These are phyloP conservation scores for Emmonsiellopsis sp. DNA, from an alignment of 2,329 filamentous ascomycete genomes.

Conservation along the genomic window DNA sequence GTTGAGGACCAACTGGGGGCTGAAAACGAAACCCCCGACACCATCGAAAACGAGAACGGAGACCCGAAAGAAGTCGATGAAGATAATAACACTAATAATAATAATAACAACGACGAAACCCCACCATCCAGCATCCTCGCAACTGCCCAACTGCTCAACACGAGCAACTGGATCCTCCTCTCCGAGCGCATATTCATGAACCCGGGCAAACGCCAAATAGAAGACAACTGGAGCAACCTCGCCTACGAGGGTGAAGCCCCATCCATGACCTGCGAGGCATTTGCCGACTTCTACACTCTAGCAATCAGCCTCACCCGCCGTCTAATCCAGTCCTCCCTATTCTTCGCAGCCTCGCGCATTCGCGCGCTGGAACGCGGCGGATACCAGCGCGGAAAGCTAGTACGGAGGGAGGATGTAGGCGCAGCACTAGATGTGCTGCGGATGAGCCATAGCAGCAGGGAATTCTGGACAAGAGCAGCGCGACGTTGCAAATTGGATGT, in stretches of 20 bases:
- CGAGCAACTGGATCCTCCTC: constrained; percentile 54
- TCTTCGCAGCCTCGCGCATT: constrained; percentile 61
- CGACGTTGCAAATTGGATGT: constrained; percentile 47
- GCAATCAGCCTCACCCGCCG: constrained; percentile 59
- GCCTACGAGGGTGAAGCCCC: constrained; percentile 49
- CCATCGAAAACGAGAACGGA: not conserved
- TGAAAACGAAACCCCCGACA: not conserved
- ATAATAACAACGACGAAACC: not conserved
- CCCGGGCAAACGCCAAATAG: constrained; percentile 41
- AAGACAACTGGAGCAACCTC: constrained; percentile 59
- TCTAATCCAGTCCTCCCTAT: constrained; percentile 60
- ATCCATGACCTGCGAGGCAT: constrained; percentile 62
- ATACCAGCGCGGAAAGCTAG: constrained; percentile 22
- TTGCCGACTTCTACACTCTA: constrained; percentile 67
- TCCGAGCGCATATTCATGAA: constrained; percentile 71
- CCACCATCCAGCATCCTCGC: constrained; percentile 29
- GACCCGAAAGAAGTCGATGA: too few relatives aligned
- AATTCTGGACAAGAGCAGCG: constrained; percentile 46
- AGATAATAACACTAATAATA: too few relatives aligned
- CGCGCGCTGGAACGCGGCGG: constrained; percentile 36
- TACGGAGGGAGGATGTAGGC: constrained; percentile 43
- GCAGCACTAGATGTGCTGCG: constrained; percentile 48
- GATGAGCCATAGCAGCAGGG: constrained; percentile 33
- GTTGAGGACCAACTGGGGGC: constrained; percentile 20
- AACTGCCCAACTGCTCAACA: constrained; percentile 50